Evolutionary conservation across 2,329 filamentous ascomycete species (phyloP), one percentile per base, ranked within the genome.

Genomic region (Chlorencoelia australis): DNA sequence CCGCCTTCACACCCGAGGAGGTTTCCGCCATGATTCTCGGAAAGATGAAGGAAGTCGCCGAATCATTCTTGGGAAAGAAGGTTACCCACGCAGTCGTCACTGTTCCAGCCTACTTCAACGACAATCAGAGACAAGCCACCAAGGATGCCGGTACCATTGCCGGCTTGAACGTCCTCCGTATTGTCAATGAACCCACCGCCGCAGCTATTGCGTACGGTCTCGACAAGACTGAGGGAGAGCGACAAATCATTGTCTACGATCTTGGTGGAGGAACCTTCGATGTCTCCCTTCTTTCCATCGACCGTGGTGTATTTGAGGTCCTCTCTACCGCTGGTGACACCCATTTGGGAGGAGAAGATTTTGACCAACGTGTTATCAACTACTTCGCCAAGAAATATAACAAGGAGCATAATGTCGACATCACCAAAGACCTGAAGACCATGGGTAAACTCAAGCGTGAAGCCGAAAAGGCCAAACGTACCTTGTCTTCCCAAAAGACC

Each of bases 361-460:
- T 96, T 64, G 89, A 96, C 65, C 87, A 96, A 75, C 82, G 89
- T 61, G 75, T 96, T 64, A 94, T 96, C 71, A 86, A 83, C 73
- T 75, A 89, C 78, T 86, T 96, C 61, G 80, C 82, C 71, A 95
- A 96, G 82, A 71, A 75, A 55, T 96, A 94, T 79, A 96, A 96
- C 81, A 95, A 95, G 82, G 91, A 95, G 76, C 75, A 95, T 73
- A 68, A 66, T 54, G 86, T 93, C 51, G 87, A 98, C 54, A 76
- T 96, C 60, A 83, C 79, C 68, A 93, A 93, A 73, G 87, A 96
- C 60, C 68, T 81, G 50, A 95, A 95, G 83, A 82, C 89, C 51
- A 96, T 96, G 88, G 86, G 88, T 69, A 98, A 96, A 73, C 78
- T 98, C 55, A 96, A 96, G 85, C 88, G 91, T 56, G 91, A 96